A percentile compares a stretch with the other conserved stretches of the same genome.
phyloP scores from a whole-genome alignment of 148 eudicot genomes.

The Amaranthus palmeri region DNA sequence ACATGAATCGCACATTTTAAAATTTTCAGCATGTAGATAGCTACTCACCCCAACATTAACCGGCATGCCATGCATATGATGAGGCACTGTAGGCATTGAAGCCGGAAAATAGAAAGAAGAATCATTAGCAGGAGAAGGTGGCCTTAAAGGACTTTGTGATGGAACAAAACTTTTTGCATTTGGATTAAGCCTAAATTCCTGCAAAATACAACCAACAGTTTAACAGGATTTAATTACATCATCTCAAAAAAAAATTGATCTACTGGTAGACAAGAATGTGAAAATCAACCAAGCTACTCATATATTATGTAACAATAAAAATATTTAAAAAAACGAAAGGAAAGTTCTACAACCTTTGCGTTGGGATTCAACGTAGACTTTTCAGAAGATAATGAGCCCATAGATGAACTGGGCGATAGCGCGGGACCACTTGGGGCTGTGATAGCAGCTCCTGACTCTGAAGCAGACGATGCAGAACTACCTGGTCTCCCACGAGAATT shows the following conservation, averaged over 20 bases:
- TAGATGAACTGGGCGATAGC: constrained; percentile 77
- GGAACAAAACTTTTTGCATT: constrained; percentile 89
- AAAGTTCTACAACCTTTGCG: constrained; percentile 60
- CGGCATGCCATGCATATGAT: constrained; percentile 86
- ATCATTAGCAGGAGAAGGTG: constrained; percentile 80
- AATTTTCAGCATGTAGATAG: constrained; percentile 3
- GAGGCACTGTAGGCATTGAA: constrained; percentile 47
- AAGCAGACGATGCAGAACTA: constrained; percentile 60
- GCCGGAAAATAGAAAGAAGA: constrained; percentile 71
- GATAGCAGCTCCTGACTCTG: constrained; percentile 50
- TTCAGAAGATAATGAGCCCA: constrained; percentile 82
- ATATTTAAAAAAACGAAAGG: neutral
- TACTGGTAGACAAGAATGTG: neutral
- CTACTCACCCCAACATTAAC: constrained; percentile 85
- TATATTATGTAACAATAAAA: constrained; percentile 1
- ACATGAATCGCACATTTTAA: neutral
- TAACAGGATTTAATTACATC: neutral
- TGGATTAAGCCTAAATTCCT: constrained; percentile 92
- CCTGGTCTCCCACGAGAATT: constrained; percentile 46
- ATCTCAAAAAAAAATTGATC: neutral
- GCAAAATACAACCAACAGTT: constrained; percentile 18
- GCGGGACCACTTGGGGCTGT: constrained; percentile 48
- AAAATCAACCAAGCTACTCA: neutral
- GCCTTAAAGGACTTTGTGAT: constrained; percentile 57
- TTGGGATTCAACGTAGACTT: constrained; percentile 86